Percentiles rank a stretch among this genome's conserved stretches.
Conservation (phyloP, 2,329 filamentous ascomycete species). For the Phyllachora maydis region DNA sequence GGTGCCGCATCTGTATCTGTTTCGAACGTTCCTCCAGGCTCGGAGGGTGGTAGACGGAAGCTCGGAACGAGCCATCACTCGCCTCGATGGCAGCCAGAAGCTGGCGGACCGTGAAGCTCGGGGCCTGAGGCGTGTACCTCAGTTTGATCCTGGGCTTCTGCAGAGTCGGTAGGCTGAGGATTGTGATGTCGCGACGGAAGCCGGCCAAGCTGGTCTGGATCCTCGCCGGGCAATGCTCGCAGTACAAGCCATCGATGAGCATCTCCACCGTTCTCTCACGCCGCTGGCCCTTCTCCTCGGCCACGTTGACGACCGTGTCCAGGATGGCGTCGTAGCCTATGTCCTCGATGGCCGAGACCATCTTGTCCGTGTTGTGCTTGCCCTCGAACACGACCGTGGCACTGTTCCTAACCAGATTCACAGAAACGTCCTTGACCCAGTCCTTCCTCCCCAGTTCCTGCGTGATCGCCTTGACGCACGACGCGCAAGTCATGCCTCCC, state of each 20-base stretch:
- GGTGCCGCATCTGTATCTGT: slow-evolving; percentile 49
- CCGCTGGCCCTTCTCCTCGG: slow-evolving; percentile 8
- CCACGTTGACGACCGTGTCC: slow-evolving; percentile 22
- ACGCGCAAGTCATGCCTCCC: slow-evolving; percentile 53
- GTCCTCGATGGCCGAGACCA: slow-evolving; percentile 35
- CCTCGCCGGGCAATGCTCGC: slow-evolving; percentile 44
- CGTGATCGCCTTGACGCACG: slow-evolving; percentile 46
- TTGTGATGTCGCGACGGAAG: slow-evolving; percentile 26
- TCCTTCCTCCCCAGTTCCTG: slow-evolving; percentile 33
- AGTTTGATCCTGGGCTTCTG: slow-evolving; percentile 48
- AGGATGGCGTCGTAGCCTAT: slow-evolving; percentile 49
- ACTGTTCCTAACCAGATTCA: slow-evolving; percentile 48
- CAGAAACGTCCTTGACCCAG: slow-evolving; percentile 33
- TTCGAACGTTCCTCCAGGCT: slow-evolving; percentile 68
- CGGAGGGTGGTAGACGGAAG: slow-evolving; percentile 57
- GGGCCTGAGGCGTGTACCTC: slow-evolving; percentile 46
- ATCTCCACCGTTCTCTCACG: slow-evolving; percentile 39
- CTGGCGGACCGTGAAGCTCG: slow-evolving; percentile 52
- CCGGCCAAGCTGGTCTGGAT: slow-evolving; percentile 31
- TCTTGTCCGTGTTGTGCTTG: slow-evolving; percentile 20
- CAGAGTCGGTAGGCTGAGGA: slow-evolving; percentile 33
- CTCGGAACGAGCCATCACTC: slow-evolving; percentile 42
- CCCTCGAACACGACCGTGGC: slow-evolving; percentile 33
- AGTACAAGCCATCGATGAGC: slow-evolving; percentile 52
- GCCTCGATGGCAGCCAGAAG: slow-evolving; percentile 49